Conservation (phyloP, 768 basidiomycete species). For the Amyloporia xantha region DNA sequence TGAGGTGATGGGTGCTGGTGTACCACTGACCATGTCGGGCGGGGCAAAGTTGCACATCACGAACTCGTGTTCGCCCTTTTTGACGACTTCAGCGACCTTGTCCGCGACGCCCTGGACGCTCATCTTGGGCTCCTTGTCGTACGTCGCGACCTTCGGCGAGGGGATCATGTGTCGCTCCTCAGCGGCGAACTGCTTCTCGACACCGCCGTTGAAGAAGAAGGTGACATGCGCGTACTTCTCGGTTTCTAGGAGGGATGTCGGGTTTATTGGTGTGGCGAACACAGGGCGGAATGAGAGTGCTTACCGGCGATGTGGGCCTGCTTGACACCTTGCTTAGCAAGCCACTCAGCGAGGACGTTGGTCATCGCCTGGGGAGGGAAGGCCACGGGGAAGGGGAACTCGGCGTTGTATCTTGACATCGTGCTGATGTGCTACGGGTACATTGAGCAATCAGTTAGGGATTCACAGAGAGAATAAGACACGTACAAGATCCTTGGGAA, state of each 20-base stretch:
- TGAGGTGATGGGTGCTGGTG: constrained; percentile 9
- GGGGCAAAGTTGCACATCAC: constrained; percentile 99
- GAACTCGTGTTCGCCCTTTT: constrained; percentile 66
- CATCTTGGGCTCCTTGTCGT: constrained; percentile 90
- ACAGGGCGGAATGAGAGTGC: no score
- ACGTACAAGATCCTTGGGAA: constrained; percentile 77
- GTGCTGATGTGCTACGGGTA: constrained; percentile 69
- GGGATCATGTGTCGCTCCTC: constrained; percentile 87
- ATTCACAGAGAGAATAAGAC: background rate
- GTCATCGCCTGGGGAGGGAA: constrained; percentile 95
- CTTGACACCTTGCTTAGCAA: constrained; percentile 68
- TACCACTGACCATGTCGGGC: constrained; percentile 74
- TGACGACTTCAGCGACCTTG: constrained; percentile 84
- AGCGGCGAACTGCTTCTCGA: constrained; percentile 81
- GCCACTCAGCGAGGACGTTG: constrained; percentile 92
- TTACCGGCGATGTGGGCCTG: constrained; percentile 85
- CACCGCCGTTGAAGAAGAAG: constrained; percentile 97
- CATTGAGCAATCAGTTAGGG: constrained; percentile 1
- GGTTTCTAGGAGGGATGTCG: constrained; percentile 50
- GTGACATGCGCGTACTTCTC: constrained; percentile 98
- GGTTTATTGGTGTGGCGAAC: background rate
- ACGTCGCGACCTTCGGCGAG: constrained; percentile 91
- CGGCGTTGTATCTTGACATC: constrained; percentile 90
- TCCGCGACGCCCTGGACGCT: constrained; percentile 83
- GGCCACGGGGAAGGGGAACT: constrained; percentile 84